Evolutionary conservation across 768 basidiomycete species (phyloP).

Genomic region (Mycena kentingensis): DNA sequence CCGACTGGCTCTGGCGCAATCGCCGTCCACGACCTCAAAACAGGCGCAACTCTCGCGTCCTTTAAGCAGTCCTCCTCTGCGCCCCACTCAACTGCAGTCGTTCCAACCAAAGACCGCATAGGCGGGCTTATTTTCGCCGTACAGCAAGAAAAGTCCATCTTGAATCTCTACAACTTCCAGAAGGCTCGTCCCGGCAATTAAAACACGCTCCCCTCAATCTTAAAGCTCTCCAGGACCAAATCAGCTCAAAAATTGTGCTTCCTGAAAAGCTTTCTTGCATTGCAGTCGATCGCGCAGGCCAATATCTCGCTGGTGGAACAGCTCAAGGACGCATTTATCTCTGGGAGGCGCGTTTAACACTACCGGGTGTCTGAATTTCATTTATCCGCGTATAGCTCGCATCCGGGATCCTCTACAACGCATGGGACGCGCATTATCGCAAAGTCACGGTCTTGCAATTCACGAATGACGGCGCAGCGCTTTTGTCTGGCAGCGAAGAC

Average conservation of each 20-base stretch:
- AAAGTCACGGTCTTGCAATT: constrained; percentile 82
- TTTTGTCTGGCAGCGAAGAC: constrained; percentile 90
- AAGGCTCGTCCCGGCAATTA: constrained; percentile 54
- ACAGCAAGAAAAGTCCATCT: constrained; percentile 84
- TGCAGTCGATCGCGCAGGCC: constrained; percentile 68
- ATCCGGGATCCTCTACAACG: constrained; percentile 90
- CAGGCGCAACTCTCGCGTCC: constrained; percentile 71
- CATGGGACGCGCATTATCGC: constrained; percentile 97
- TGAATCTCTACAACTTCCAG: constrained; percentile 93
- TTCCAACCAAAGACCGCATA: constrained; percentile 66
- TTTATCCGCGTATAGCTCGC: constrained; percentile 55
- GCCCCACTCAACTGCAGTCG: constrained; percentile 64
- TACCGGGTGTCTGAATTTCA: background rate
- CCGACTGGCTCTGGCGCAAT: constrained; percentile 63
- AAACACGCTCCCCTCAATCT: background rate
- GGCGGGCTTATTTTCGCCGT: constrained; percentile 86
- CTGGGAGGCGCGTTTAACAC: constrained; percentile 85
- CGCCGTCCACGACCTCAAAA: constrained; percentile 79
- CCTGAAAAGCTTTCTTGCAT: constrained; percentile 89
- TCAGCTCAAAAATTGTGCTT: constrained; percentile 80
- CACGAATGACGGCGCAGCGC: constrained; percentile 74
- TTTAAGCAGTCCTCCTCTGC: constrained; percentile 83
- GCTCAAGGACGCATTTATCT: constrained; percentile 86
- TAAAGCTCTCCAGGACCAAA: constrained; percentile 70
- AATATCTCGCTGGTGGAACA: constrained; percentile 87